Percentiles rank a stretch among this genome's conserved stretches.
Evolutionary conservation across 2,329 filamentous ascomycete species (phyloP).

Genomic region (Fusarium nurragi): DNA sequence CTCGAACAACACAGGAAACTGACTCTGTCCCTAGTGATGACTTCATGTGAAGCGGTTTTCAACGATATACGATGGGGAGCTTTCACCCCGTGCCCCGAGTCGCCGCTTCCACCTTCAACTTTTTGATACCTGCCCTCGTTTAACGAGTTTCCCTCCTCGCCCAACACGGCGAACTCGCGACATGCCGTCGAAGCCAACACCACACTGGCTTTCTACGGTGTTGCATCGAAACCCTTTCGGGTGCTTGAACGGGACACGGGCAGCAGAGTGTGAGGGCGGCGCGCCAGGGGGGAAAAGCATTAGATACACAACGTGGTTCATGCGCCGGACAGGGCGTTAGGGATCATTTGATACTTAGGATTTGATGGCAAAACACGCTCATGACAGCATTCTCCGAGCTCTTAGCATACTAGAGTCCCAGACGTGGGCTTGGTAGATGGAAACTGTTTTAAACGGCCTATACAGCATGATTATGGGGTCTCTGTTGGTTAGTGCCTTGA

Average conservation of each 20-base stretch:
- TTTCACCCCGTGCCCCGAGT: conserved; percentile 4
- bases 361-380: conserved; percentile 12
- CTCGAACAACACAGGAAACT: conserved; percentile 19
- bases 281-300: conserved; percentile 1
- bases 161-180: not conserved
- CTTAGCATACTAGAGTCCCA: conserved; percentile 6
- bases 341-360: conserved; percentile 1
- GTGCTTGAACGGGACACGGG: conserved; percentile 10
- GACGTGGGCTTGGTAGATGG: conserved; percentile 13
- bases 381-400: conserved; percentile 5
- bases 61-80: conserved; percentile 13
- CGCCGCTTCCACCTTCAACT: conserved; percentile 17
- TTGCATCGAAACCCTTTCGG: conserved; percentile 12
- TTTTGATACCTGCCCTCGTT: conserved; percentile 11
- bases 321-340: conserved; percentile 1
- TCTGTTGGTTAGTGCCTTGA: conserved; percentile 1
- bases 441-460: conserved; percentile 5
- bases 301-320: conserved; percentile 10
- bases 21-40: conserved; percentile 63
- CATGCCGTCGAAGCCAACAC: conserved; percentile 3
- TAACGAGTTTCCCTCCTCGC: conserved; percentile 7
- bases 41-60: conserved; percentile 70
- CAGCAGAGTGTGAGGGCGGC: conserved; percentile 12
- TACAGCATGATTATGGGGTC: not conserved
- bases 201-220: conserved; percentile 2